Evolutionary conservation across 495 filamentous ascomycete genomes (phyloP), one percentile per base, ranked within the genome.

Genomic region (Lasiosphaeria miniovina): DNA sequence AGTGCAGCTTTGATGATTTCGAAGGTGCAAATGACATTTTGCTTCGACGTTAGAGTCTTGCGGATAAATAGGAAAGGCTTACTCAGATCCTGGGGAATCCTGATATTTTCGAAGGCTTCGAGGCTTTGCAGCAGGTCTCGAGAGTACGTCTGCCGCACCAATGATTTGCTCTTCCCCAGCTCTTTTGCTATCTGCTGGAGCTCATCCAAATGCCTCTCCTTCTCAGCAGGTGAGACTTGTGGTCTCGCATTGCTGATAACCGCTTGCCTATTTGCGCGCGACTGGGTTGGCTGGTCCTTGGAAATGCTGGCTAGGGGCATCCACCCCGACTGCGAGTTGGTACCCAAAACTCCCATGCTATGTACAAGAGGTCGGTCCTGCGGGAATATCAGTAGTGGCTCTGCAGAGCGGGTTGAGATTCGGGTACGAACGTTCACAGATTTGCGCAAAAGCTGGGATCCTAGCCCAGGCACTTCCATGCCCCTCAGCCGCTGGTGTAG

Each of bases 1-100:
- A 77, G 60, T 4, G 65, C 59, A 2, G 36, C 43, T 11, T 49
- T 67, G 8, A 82, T 48, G 5, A 52, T 57, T 49, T 51, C 49
- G 34, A 77, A 65, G 48, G 65, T 4, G 4, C 43, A 43, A 3
- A 52, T 7, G 31, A 63, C 48, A 1, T 63, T 45, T 0, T 15
- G 3, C 55, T 56, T 62, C 24, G 61, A 11, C 11, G 7, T 34
- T 43, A 14, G 50, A 40, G 33, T 35, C 17, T 58, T 53, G 51
- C 59, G 45, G 10, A 57, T 12, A 4, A n/a, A 45, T 6, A 60
- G 36, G 38, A 62, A 54, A 7, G 55, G 43, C n/a, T 50, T 51
- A 6, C 40, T 60, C 8, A 63, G 51, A 33, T 58, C 57, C 11
- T 54, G 41, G 3, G 63, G 65, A 2, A 43, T 58, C 14, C 36